Evolutionary conservation across 208 protist species (phyloP), one percentile per base, ranked within the genome.

Genomic region (Herpetomonas tarakana): DNA sequence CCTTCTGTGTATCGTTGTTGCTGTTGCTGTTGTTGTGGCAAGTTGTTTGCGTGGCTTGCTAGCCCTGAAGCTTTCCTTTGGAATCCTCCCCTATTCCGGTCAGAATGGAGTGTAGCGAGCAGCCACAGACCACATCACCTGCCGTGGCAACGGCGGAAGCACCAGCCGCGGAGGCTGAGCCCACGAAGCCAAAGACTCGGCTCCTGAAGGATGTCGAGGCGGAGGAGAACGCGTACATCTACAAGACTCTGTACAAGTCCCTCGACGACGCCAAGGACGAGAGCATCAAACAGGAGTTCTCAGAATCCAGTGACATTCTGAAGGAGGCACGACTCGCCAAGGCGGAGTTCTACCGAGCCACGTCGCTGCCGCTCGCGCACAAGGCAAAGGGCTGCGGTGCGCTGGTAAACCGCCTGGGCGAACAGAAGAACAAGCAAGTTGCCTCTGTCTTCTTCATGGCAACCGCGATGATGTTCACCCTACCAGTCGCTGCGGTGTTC

Each of bases 401-500:
- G 1, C 77, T 91, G 14, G 26, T 78, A 58, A 35, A 62, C 19
- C 54, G 65, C 3, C 61, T 91, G 11, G 51, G 55, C 0, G 61
- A 80, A 25, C 39, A 58, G 27, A 27, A 73, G 35, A 81, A 88
- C 41, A 27, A 59, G n/a, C 31, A 62, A 19, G 88, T 91, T 19
- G 58, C 68, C 1, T 50, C 53, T 1, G 55, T 79, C 0, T 91
- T 95, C 58, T 28, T 91, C 12, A 45, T 82, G 19, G 66, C 68
- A 44, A 90, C 70, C 22, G 61, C 60, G 18, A 52, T 78, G 12
- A 92, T 95, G 71, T 72, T 92, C 18, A 91, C 86, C 11, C 19
- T 91, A 25, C 88, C 88, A 0, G 47, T 95, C 29, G 25, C 83
- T 6, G 58, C 70, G 26, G 50, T 95, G 30, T 57, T 95, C 21